Percentiles rank a stretch among this genome's conserved stretches.
Conservation (phyloP, 345 rosid species). For the Physaria fendleri region DNA sequence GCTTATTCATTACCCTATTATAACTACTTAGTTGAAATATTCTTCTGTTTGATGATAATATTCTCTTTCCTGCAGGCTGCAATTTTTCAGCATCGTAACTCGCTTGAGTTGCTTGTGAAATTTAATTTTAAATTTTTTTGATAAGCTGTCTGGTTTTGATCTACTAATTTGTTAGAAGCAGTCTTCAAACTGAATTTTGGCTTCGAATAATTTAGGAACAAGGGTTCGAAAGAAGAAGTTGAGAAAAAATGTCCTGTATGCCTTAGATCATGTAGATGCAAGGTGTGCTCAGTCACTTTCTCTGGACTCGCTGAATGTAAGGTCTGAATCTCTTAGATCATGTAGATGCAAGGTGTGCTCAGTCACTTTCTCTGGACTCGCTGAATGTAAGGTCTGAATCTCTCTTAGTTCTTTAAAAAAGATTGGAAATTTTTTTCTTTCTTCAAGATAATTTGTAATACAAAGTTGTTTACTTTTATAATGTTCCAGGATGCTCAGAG, state of each 20-base stretch:
- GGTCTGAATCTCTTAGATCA: conserved; percentile 61
- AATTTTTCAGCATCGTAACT: background rate
- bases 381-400: conserved; percentile 76
- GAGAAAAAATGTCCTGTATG: conserved; percentile 80
- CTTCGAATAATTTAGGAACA: conserved; percentile 29
- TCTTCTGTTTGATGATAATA: background rate
- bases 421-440: conserved; percentile 9
- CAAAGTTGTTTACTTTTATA: background rate
- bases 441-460: background rate
- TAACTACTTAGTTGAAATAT: background rate
- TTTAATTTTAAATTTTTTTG: background rate
- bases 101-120: background rate
- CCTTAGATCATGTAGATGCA: conserved; percentile 75
- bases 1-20: background rate
- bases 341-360: conserved; percentile 79
- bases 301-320: conserved; percentile 56
- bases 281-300: conserved; percentile 49
- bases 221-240: conserved; percentile 53
- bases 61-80: conserved; percentile 1
- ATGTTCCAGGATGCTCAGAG: conserved; percentile 53
- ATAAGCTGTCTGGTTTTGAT: background rate
- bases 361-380: conserved; percentile 44
- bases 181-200: background rate
- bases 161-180: background rate
- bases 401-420: conserved; percentile 9